A percentile compares a stretch with the other conserved stretches of the same genome.
Evolutionary conservation across 2,329 filamentous ascomycete species (phyloP).

Genomic region (Diatrype stigma): DNA sequence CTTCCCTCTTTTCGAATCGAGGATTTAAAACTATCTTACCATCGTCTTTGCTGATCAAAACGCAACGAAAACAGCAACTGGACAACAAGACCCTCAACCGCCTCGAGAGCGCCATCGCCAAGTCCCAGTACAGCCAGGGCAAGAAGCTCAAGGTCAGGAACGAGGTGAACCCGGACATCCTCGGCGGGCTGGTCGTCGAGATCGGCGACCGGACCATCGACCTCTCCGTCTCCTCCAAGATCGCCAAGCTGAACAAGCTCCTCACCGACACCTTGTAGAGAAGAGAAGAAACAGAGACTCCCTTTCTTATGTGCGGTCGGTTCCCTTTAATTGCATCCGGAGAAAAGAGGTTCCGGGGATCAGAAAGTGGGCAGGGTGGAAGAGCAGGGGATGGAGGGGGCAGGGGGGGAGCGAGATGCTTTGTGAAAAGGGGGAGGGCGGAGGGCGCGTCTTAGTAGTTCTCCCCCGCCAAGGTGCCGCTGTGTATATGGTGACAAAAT

Average conservation of each 20-base stretch:
- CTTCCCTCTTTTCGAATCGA: neutral
- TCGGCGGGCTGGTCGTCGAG: slow-evolving; percentile 92
- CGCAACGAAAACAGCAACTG: slow-evolving; percentile 61
- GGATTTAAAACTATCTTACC: slow-evolving; percentile 8
- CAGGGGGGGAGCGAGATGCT: neutral
- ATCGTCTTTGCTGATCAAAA: slow-evolving; percentile 17
- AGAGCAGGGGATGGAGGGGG: neutral
- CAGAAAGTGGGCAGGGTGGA: neutral
- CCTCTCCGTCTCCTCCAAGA: slow-evolving; percentile 89
- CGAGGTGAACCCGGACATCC: slow-evolving; percentile 90
- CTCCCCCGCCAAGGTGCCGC: neutral
- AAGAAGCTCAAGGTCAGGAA: slow-evolving; percentile 98
- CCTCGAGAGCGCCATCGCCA: slow-evolving; percentile 81
- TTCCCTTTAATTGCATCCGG: slow-evolving; percentile 18
- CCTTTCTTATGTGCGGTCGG: slow-evolving; percentile 20
- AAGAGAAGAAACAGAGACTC: neutral
- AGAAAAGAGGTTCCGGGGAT: slow-evolving; percentile 1
- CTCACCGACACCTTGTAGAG: slow-evolving; percentile 93
- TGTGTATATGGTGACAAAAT: neutral
- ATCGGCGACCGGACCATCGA: slow-evolving; percentile 98
- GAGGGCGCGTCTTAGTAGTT: neutral
- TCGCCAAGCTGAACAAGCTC: slow-evolving; percentile 99
- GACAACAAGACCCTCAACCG: slow-evolving; percentile 82
- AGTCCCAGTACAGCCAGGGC: slow-evolving; percentile 84
- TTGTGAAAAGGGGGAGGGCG: neutral